Base-by-base conservation (phyloP, 78 protist species). In the Monosiga brevicollis region DNA sequence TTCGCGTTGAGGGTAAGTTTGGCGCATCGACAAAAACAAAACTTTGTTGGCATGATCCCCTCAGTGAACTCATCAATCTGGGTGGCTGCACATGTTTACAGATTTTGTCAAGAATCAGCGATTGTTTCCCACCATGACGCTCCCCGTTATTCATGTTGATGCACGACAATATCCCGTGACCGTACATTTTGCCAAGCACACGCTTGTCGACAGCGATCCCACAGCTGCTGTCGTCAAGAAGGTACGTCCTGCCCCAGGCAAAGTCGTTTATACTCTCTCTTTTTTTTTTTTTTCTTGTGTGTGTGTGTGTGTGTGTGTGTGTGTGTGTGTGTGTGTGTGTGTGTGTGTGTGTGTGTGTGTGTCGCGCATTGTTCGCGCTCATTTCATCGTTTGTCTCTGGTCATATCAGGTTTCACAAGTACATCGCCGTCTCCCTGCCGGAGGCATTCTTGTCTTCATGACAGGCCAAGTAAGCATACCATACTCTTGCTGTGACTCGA, bases 381-480 rank as follows among this genome's bases (percentile, higher is more conserved):
- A 49, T 49, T 49, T 49, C 15, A 15, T 49, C 29, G 15, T 49
- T 49, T 49, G 6, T 49, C 15, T 49, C 15, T 49, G 6, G 6
- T 20, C 62, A 49, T 15, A 20, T 49, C 62, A 91, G 43, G 91
- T 94, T 11, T 20, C 71, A n/a, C 87, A 93, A 43, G 93, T 98
- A 73, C 99, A 95, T 80, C 77, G 41, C 24, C 10, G 79, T 0
- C 87, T 97, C 29, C 99, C 99, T 15, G 75, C 86, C 0, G 99
- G 99, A 76, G 97, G 86, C 80, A 86, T 98, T 15, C 94, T 98
- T 22, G 90, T 98, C 20, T 97, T 98, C 76, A 82, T 97, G 42
- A 93, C 99, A 1, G 99, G 99, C 25, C 91, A 89, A 73, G 62
- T 49, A 15, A 6, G 62, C 62, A n/a, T n/a, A n/a, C n/a, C n/a